These are phyloP conservation scores for Russula sp. DNA, from an alignment of 768 basidiomycete species.

Conservation along the genomic window DNA sequence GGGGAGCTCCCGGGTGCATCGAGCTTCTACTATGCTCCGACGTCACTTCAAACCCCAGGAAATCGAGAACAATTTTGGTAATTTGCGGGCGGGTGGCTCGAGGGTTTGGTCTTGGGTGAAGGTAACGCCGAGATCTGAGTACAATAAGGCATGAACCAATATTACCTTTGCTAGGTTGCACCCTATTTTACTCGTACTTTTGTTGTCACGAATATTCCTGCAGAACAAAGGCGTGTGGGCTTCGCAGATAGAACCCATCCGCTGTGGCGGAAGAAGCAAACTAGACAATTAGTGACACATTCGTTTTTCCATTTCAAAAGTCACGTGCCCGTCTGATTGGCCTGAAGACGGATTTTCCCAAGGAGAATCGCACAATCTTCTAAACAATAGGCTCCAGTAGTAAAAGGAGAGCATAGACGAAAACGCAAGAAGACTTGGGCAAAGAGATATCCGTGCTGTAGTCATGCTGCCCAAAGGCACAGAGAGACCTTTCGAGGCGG, in stretches of 20 bases:
- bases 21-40: neutral
- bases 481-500: no score
- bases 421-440: neutral
- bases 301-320: neutral
- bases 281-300: neutral
- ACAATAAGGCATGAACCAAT: neutral
- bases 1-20: neutral
- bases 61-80: no score
- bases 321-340: neutral
- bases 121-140: conserved; percentile 9
- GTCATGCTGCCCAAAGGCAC: no score
- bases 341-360: neutral
- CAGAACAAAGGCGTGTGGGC: neutral
- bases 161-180: neutral
- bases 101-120: neutral
- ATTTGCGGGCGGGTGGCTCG: neutral
- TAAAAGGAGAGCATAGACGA: neutral
- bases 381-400: neutral
- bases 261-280: neutral
- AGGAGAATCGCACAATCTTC: neutral
- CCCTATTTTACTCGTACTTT: neutral
- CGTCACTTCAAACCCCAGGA: no score
- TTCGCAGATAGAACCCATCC: neutral
- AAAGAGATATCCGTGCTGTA: no score
- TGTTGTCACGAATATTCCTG: neutral